Base-by-base conservation (phyloP, 306 rosid species). In the Inga laurina region DNA sequence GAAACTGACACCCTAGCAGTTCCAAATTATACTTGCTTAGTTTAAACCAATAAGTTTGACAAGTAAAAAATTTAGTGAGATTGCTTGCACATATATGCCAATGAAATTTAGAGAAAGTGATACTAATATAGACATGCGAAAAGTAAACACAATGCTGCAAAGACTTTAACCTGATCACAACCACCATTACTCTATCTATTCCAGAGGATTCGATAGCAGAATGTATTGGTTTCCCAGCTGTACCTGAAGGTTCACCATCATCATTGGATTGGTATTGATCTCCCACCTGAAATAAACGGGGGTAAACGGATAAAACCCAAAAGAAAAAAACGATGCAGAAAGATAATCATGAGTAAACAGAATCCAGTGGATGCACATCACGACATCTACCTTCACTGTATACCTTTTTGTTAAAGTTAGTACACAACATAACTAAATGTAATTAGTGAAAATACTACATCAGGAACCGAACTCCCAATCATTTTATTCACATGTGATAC, bases 131-230 rank as follows among this genome's bases (percentile, higher is more conserved):
- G 27, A 80, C 64, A 85, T 4, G 48, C n/a, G 76, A 54, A 85
- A 76, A 19, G 46, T 39, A 45, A 79, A 46, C 68, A 52, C 59
- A 82, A 75, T 45, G 57, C 68, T 19, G 18, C 59, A 69, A 61
- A 83, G 73, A 74, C 8, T 65, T 75, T 82, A 75, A 95, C 99
- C 98, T 90, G 89, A 92, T 92, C 83, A 95, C 98, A 27, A 93
- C 98, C 84, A 95, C 99, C 99, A 95, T 91, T 78, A 95, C 92
- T 91, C 93, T 93, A 82, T 95, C 98, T 81, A 95, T 88, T 69
- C 98, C 97, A 22, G 99, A 93, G 81, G 98, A 90, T 78, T 74
- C 89, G 83, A 95, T 91, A 34, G 98, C 97, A 79, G 99, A 86
- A 52, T 85, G 89, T 83, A 95, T 95, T 24, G 98, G 99, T 84